A percentile compares a stretch with the other conserved stretches of the same genome.
Conservation (phyloP, 2,329 filamentous ascomycete species). For the Pseudogymnoascus sp. region DNA sequence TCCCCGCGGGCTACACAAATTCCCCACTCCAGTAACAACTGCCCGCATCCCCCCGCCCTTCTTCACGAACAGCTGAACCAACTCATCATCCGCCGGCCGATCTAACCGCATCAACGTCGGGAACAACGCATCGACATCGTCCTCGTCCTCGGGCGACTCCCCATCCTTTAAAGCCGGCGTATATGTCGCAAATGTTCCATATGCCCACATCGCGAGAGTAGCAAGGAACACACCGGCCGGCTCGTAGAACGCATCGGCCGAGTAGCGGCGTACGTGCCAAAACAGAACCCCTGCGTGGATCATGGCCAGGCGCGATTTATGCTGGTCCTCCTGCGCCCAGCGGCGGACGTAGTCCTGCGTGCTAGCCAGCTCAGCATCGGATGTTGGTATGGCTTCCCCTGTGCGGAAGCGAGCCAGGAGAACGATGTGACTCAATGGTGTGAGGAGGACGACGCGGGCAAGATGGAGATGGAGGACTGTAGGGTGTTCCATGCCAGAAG, state of each 20-base stretch:
- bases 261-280: slow-evolving; percentile 44
- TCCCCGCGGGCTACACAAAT: slow-evolving; percentile 34
- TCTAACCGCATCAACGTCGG: slow-evolving; percentile 44
- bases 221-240: slow-evolving; percentile 37
- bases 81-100: slow-evolving; percentile 47
- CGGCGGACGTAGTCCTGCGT: slow-evolving; percentile 30
- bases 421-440: slow-evolving; percentile 25
- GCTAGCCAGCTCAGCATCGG: slow-evolving; percentile 21
- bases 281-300: slow-evolving; percentile 44
- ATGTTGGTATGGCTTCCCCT: neutral
- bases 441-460: slow-evolving; percentile 33
- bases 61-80: slow-evolving; percentile 47
- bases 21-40: slow-evolving; percentile 44
- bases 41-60: slow-evolving; percentile 41
- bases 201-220: slow-evolving; percentile 40
- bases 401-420: slow-evolving; percentile 15
- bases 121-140: slow-evolving; percentile 19
- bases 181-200: slow-evolving; percentile 13
- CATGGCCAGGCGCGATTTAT: slow-evolving; percentile 48
- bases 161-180: neutral
- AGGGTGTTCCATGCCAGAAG: slow-evolving; percentile 35
- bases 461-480: slow-evolving; percentile 36
- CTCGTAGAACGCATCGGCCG: slow-evolving; percentile 39
- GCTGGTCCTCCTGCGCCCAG: slow-evolving; percentile 44
- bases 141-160: slow-evolving; percentile 5